These are phyloP conservation scores for Pleurotus citrinopileatus DNA, from an alignment of 768 basidiomycete species.

Conservation along the genomic window DNA sequence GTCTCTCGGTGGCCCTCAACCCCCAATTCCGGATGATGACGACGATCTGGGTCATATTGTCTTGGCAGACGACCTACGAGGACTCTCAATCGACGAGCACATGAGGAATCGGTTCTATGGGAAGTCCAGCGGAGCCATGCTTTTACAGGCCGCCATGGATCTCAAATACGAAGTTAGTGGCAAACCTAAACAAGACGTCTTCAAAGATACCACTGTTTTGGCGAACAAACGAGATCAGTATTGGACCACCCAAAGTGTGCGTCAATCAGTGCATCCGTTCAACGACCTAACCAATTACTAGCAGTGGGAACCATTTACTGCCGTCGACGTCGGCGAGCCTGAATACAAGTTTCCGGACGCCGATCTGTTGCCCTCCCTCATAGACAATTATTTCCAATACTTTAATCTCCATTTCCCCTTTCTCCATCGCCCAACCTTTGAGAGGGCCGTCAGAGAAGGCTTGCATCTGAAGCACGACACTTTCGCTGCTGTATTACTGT, in stretches of 20 bases:
- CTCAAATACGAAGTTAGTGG: conserved; percentile 54
- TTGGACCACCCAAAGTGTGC: conserved; percentile 46
- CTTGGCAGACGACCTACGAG: conserved; percentile 29
- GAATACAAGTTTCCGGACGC: conserved; percentile 46
- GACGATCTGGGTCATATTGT: conserved; percentile 22
- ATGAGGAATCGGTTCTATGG: conserved; percentile 44
- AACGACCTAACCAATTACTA: background rate
- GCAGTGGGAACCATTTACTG: conserved; percentile 31
- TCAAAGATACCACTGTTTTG: conserved; percentile 19
- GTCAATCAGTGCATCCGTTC: conserved; percentile 12
- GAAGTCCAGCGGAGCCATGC: conserved; percentile 48
- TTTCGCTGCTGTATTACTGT: conserved; percentile 47
- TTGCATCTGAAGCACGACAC: conserved; percentile 46
- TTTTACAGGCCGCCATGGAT: conserved; percentile 54
- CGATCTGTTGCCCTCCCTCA: conserved; percentile 51
- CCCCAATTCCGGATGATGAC: conserved; percentile 25
- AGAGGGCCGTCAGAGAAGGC: conserved; percentile 42
- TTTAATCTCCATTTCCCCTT: conserved; percentile 59
- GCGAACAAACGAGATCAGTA: conserved; percentile 40
- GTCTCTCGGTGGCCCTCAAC: background rate
- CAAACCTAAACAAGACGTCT: conserved; percentile 17
- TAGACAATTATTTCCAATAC: conserved; percentile 64
- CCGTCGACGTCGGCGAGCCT: conserved; percentile 20
- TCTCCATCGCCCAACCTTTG: conserved; percentile 72
- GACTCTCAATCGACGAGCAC: conserved; percentile 34